Conservation (phyloP, 805 yeast species). For the Nakazawaea siamensis region DNA sequence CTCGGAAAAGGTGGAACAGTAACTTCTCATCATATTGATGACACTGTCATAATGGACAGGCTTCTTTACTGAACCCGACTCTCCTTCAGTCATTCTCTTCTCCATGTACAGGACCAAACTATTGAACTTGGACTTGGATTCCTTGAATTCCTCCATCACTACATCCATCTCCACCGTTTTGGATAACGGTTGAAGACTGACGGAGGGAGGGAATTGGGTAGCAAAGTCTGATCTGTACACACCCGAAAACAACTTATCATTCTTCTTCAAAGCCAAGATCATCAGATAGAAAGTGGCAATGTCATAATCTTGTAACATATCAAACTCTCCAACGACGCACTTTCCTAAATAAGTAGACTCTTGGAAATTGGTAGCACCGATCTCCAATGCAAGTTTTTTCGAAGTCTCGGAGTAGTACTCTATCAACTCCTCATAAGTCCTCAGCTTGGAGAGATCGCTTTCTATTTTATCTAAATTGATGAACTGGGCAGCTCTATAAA, state of each 20-base stretch:
- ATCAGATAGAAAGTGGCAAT: constrained; percentile 32
- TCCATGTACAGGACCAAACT: constrained; percentile 18
- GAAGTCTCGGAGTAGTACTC: constrained; percentile 20
- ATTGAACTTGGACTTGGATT: constrained; percentile 16
- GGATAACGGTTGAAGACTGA: constrained; percentile 34
- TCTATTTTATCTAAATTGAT: constrained; percentile 24
- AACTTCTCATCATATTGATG: constrained; percentile 41
- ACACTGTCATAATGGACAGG: constrained; percentile 28
- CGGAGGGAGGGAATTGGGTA: constrained; percentile 30
- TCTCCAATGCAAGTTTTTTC: constrained; percentile 7
- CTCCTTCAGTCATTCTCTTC: constrained; percentile 9
- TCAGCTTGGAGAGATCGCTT: constrained; percentile 14
- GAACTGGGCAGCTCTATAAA: constrained; percentile 25
- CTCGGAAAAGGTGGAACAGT: constrained; percentile 42
- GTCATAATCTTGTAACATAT: constrained; percentile 13
- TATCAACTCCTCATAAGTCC: constrained; percentile 14
- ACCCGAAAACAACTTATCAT: constrained; percentile 38
- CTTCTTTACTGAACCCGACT: too few species aligned
- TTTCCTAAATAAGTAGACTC: constrained; percentile 20
- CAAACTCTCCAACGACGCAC: constrained; percentile 15
- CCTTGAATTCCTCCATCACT: constrained; percentile 20
- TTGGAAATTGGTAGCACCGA: constrained; percentile 21
- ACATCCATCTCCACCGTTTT: constrained; percentile 26
- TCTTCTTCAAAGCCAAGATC: constrained; percentile 39
- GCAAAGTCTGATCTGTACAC: constrained; percentile 22